Percentiles rank a stretch among this genome's conserved stretches.
These are phyloP conservation scores for Podospora bellae-mahoneyi DNA, from an alignment of 495 filamentous ascomycete genomes.

Conservation along the genomic window DNA sequence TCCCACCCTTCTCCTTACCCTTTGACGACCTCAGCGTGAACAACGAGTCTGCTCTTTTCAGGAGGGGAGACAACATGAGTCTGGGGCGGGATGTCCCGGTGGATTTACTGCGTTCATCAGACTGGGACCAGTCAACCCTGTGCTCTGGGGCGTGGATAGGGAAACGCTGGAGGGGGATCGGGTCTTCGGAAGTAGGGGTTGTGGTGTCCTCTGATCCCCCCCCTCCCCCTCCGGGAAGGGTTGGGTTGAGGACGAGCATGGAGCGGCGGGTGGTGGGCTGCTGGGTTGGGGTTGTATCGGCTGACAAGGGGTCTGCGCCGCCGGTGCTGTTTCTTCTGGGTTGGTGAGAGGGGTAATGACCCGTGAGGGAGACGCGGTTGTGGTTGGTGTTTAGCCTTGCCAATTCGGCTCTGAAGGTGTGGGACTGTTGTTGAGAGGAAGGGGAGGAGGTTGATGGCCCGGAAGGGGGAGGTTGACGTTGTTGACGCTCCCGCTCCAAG, in stretches of 20 bases:
- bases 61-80: neutral
- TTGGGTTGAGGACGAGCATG: constrained; percentile 16
- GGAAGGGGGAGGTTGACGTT: neutral
- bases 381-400: constrained; percentile 13
- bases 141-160: constrained; percentile 20
- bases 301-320: constrained; percentile 12
- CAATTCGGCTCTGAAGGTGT: constrained; percentile 27
- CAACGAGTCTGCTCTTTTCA: neutral
- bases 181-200: constrained; percentile 12
- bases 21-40: neutral
- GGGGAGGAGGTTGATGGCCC: constrained; percentile 21
- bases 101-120: neutral
- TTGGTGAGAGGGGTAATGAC: constrained; percentile 2
- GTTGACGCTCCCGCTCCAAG: constrained; percentile 20
- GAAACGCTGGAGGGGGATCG: neutral
- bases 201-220: constrained; percentile 8
- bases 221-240: neutral
- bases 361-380: constrained; percentile 1
- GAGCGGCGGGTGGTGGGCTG: constrained; percentile 13
- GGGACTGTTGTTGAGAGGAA: neutral
- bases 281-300: too few relatives aligned
- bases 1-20: constrained; percentile 12
- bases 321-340: constrained; percentile 27
- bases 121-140: constrained; percentile 42
- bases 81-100: neutral